These are phyloP conservation scores for Lentinula sp. DNA, from an alignment of 768 basidiomycete genomes.

Conservation along the genomic window DNA sequence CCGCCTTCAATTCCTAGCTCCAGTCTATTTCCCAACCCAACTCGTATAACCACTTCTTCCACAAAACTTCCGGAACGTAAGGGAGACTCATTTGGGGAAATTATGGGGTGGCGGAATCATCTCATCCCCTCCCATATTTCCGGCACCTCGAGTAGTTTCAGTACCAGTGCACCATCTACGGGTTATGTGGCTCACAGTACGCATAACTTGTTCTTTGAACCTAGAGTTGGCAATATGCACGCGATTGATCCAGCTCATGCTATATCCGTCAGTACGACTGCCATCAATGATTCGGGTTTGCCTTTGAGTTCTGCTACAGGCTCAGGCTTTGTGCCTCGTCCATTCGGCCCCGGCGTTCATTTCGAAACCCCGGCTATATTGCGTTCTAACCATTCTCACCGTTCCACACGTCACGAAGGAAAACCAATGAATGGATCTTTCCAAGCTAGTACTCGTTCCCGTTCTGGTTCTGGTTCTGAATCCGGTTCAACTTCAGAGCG, in stretches of 20 bases:
- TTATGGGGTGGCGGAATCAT: conserved; percentile 53
- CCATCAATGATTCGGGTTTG: conserved; percentile 8
- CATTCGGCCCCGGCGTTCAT: conserved; percentile 58
- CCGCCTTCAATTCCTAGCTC: not conserved
- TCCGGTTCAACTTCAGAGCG: not conserved
- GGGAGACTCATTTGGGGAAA: conserved; percentile 55
- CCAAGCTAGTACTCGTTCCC: not conserved
- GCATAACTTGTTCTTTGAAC: conserved; percentile 23
- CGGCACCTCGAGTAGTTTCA: not conserved
- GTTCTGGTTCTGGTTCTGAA: not conserved
- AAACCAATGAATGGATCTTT: not conserved
- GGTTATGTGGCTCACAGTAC: not conserved
- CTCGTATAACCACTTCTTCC: not conserved
- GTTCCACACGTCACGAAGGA: not conserved
- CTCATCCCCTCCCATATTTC: conserved; percentile 18
- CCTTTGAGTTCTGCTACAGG: conserved; percentile 4
- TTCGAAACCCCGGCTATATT: conserved; percentile 49
- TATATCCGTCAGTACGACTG: not conserved
- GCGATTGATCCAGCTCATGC: not conserved
- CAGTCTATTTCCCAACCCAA: conserved; percentile 4
- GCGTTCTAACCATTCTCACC: not conserved
- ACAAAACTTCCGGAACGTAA: not conserved
- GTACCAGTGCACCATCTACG: not conserved
- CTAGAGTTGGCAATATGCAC: conserved; percentile 3
- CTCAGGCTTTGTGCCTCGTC: conserved; percentile 35